Base-by-base conservation (phyloP, 345 rosid species). In the Gossypium stocksii region DNA sequence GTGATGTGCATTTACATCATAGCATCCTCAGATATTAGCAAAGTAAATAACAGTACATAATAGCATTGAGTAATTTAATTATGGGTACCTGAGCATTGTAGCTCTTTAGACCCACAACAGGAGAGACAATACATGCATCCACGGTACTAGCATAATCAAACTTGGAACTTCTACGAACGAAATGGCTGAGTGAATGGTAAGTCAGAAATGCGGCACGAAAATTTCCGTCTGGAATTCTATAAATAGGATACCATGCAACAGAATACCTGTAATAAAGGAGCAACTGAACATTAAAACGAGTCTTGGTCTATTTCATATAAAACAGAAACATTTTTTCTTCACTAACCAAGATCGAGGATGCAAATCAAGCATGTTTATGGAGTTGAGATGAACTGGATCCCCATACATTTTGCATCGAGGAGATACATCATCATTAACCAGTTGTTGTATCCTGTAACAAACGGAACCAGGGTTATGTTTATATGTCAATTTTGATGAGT, bases 241-340 rank as follows among this genome's bases (percentile, higher is more conserved):
- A 88, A 46, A 88, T 88, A 14, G 91, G 91, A 76, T 88, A 88
- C 91, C 91, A 88, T 4, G 91, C 91, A n/a, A 88, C 91, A 8
- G 91, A 78, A 71, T 84, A 88, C 91, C 91, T 88, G 82, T 73
- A 84, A 81, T 19, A 16, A 11, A 68, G 29, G 77, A 62, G 48
- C 17, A 14, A 59, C 20, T 27, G 16, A 6, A 29, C 41, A 66
- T 69, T 49, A 59, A 27, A 17, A 14, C 17, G 48, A 29, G 63
- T 59, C 62, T 64, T 2, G 66, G 66, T 54, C 16, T 46, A 17
- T 23, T 44, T 43, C 22, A 72, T 44, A 51, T 51, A 17, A 49
- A 51, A 69, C 23, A 3, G 6, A n/a, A 63, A 38, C 22, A 38
- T 34, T 38, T 34, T n/a, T 51, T 60, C 14, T 20, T 9, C 11